Percentiles rank a stretch among this genome's conserved stretches.
These are phyloP conservation scores for Talaromyces verruculosus DNA, from an alignment of 2,329 filamentous ascomycete species.

Conservation along the genomic window DNA sequence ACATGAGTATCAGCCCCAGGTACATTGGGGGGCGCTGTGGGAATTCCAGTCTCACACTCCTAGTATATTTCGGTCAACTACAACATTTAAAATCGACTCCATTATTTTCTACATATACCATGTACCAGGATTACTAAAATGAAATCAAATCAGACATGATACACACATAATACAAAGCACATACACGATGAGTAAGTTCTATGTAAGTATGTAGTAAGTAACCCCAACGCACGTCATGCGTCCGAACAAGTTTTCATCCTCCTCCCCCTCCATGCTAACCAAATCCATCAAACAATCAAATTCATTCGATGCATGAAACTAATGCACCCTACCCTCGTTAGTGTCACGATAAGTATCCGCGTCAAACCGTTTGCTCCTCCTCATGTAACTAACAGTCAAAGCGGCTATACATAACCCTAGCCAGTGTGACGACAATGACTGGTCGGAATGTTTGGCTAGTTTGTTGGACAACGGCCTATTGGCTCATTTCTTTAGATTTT, in stretches of 20 bases:
- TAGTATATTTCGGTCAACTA: neutral
- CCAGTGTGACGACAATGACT: neutral
- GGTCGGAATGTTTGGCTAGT: neutral
- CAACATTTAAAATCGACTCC: neutral
- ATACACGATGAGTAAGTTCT: neutral
- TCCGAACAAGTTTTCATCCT: neutral
- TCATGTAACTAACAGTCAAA: neutral
- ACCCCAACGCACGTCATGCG: neutral
- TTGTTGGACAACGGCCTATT: neutral
- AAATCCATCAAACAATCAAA: neutral
- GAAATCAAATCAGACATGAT: neutral
- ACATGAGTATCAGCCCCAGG: neutral
- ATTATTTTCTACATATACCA: neutral
- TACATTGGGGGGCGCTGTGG: neutral
- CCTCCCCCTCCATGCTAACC: neutral
- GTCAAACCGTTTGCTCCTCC: neutral
- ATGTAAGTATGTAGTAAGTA: neutral
- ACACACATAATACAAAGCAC: neutral
- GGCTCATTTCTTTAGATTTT: neutral
- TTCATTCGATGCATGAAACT: neutral
- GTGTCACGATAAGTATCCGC: constrained; percentile 7
- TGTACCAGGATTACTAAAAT: neutral
- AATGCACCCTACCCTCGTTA: neutral
- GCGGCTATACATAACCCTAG: neutral
- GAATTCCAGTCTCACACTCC: neutral